Base-by-base conservation (phyloP, 495 filamentous ascomycete genomes). In the Echria macrotheca region DNA sequence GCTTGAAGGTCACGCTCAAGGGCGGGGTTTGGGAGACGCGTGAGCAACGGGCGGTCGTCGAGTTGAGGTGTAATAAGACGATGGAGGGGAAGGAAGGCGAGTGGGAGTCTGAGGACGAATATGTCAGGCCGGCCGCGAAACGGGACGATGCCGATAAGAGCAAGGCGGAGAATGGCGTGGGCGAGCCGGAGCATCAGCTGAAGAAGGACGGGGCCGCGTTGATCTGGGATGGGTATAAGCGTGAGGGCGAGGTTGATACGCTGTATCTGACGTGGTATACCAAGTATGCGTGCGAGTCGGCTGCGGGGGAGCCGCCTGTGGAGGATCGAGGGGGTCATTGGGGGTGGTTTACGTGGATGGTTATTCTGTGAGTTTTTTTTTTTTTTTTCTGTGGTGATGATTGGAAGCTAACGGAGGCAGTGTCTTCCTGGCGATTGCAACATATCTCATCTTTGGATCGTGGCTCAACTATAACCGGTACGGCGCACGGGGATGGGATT, bases 391-490 rank as follows among this genome's bases (percentile, higher is more conserved):
- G 58, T 19, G 23, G 25, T 8, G 11, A n/a, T 18, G 38, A 10
- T 44, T 40, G 24, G 52, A 50, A 50, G 29, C 29, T 44, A 24
- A 10, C 11, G 6, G 14, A 19, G 3, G 47, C 55, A 91, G 91
- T 53, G 66, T 85, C 61, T 98, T 98, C 78, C 77, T 97, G 38
- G 80, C 77, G 37, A 79, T 81, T 14, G 90, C 93, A 12, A 71
- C 94, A 17, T 98, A 98, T 68, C 83, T 98, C 54, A 96, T 98
- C 66, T 97, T 97, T 59, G 90, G 90, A 60, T 94, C 90, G 18
- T 98, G 93, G 93, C 83, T 97, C 56, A 97, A 97, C 72, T 97
- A 97, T 76, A 96, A 89, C 74, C 88, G 90, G 49, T 94, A 95
- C 64, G 91, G 90, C 21, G 89, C 89, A 35, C 78, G 93, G 17